phyloP scores from a whole-genome alignment of 2,329 filamentous ascomycete genomes.

The Pseudohalonectria lignicola region DNA sequence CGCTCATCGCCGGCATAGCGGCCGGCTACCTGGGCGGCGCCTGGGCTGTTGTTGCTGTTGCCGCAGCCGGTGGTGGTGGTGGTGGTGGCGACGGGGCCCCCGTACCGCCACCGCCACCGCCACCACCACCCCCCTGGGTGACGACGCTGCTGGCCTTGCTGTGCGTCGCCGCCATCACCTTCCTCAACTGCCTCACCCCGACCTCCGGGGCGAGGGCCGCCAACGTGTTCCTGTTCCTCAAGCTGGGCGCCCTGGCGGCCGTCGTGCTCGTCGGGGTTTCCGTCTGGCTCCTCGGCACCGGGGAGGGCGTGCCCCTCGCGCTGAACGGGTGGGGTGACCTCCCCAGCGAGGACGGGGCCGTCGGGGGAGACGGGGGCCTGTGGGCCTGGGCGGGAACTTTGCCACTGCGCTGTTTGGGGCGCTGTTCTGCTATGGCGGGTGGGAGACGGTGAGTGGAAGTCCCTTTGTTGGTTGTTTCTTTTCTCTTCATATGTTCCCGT shows the following conservation, averaged over 20 bases:
- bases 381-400: constrained; percentile 28
- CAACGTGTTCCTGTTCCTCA: constrained; percentile 27
- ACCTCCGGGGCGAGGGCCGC: constrained; percentile 25
- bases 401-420: constrained; percentile 5
- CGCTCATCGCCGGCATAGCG: constrained; percentile 30
- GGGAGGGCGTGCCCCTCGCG: constrained; percentile 22
- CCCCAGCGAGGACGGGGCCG: constrained; percentile 2
- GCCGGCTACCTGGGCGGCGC: constrained; percentile 25
- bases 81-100: constrained; percentile 7
- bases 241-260: constrained; percentile 12
- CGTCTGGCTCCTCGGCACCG: constrained; percentile 17
- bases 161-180: constrained; percentile 24
- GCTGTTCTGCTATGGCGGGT: constrained; percentile 22
- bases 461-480: too few relatives aligned
- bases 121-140: constrained; percentile 4
- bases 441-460: constrained; percentile 29
- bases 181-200: constrained; percentile 30
- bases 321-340: constrained; percentile 18
- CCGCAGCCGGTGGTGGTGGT: constrained; percentile 6
- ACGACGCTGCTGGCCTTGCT: constrained; percentile 24
- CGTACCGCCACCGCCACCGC: not conserved
- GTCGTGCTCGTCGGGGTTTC: constrained; percentile 13
- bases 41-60: constrained; percentile 13
- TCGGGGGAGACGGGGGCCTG: constrained; percentile 8
- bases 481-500: too few relatives aligned